Evolutionary conservation across 1,139 yeast species (phyloP), one percentile per base, ranked within the genome.

Genomic region (Kluyveromyces sp.): DNA sequence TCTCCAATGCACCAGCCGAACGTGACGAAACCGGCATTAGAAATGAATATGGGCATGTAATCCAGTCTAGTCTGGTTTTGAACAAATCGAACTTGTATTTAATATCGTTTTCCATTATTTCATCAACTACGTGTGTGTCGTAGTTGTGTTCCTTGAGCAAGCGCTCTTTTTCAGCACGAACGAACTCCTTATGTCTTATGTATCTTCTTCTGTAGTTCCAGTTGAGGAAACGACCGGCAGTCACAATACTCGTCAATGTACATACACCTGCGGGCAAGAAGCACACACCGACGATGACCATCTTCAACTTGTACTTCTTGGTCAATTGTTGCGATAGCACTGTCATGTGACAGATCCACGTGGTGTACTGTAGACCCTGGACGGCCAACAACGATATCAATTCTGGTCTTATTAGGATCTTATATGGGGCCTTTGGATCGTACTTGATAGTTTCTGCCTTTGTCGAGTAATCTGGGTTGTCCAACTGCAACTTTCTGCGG

Each of bases 1-100:
- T 70, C 59, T 39, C 76, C 69, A 4, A 85, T 55, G 43, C 85
- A 74, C 95, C 95, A 86, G 1, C 92, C 95, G 66, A 76, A 85
- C 0, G 78, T 64, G 1, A 79, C 51, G 3, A 74, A 62, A 0
- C 78, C 72, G 3, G 61, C 56, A n/a, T 72, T 54, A 26, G 71
- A 59, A 2, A 72, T 40, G 3, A 60, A 15, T 25, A 61, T 52
- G 3, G 79, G 74, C 28, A 68, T 51, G 1, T 69, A 63, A 64
- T 68, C 39, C 63, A 60, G 34, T 59, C 59, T 39, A 81, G 60
- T 40, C 86, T 68, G 4, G 80, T 74, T 36, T 67, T 68, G 48
- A 76, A 72, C 29, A 79, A 69, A 53, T 65, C 69, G 53, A 78
- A 72, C 35, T 56, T 56, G 43, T 60, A 56, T 28, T 50, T 37